Evolutionary conservation across 2,329 filamentous ascomycete genomes (phyloP), one percentile per base, ranked within the genome.

Genomic region (Dactylonectria macrodidyma): DNA sequence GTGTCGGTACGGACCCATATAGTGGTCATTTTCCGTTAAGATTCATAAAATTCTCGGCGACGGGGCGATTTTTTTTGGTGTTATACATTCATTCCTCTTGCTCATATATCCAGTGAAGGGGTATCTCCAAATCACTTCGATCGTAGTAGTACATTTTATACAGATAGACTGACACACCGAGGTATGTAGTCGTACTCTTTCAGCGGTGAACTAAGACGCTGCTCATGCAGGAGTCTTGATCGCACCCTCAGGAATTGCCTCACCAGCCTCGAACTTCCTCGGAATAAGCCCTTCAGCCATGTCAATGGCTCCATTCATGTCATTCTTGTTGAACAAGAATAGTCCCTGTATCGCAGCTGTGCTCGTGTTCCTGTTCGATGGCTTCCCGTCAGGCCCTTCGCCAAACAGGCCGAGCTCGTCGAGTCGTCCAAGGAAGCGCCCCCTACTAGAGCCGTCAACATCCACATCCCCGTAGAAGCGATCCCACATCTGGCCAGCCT

Each of bases 261-360:
- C 76, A 50, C 84, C 85, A 0, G 86, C 81, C 77, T 89, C 88
- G 71, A 89, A 86, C 59, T 85, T 87, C 66, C 83, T 81, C 14
- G 89, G 88, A 36, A 91, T 87, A 65, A 94, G 82, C 2, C 87
- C 89, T 69, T 93, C 91, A 1, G 91, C 92, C 91, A 93, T 95
- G 16, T 85, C 83, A 71, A 98, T 95, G 14, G 95, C 95, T 2
- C 95, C 95, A 72, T 95, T 87, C 85, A 95, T 93, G 75, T 97
- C 89, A 71, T 92, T 93, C 83, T 99, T 99, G 82, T 98, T 97
- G 80, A 97, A 97, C 79, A 98, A 81, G 81, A 99, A 99, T 51
- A 99, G 82, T 0, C 96, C 96, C 81, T 99, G 96, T 34, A 99
- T 90, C 24, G 95, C 94, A 33, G 96, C 96, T 5, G 95, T 95